These are phyloP conservation scores for Linnemannia schmuckeri DNA, from an alignment of 192 early-diverging fungal species.

Conservation along the genomic window DNA sequence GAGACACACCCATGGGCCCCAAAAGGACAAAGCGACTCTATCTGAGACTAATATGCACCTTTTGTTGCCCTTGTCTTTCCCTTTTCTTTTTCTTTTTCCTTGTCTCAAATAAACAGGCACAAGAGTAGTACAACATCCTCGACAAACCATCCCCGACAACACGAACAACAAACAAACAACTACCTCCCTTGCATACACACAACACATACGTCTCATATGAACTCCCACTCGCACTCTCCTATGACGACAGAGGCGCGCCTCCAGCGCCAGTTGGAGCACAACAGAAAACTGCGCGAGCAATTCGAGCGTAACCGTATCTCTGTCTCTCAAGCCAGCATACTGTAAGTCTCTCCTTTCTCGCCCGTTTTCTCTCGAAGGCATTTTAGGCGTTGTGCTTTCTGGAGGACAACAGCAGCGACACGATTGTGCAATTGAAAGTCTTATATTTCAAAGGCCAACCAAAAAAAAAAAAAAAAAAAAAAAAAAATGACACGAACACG, in stretches of 20 bases:
- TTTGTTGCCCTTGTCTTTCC: not conserved
- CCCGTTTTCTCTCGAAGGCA: not conserved
- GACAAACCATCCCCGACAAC: not conserved
- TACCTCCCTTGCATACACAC: not conserved
- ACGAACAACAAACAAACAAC: not conserved
- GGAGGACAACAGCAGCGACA: no score
- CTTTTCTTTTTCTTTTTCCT: not conserved
- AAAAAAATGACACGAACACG: no score
- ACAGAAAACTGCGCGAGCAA: constrained; percentile 51
- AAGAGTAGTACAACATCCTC: not conserved
- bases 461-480: no score
- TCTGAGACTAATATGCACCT: constrained; percentile 1
- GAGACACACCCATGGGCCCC: no score
- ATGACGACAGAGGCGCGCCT: constrained; percentile 46
- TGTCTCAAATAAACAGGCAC: not conserved
- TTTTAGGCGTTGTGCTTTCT: no score
- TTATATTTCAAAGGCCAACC: no score
- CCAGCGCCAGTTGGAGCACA: constrained; percentile 55
- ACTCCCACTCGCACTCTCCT: not conserved
- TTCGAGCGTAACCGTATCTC: constrained; percentile 52
- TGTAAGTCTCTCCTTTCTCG: constrained; percentile 23
- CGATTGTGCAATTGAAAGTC: no score
- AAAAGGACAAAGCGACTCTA: no score
- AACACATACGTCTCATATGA: not conserved
- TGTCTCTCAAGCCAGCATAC: constrained; percentile 43